A percentile compares a stretch with the other conserved stretches of the same genome.
These are phyloP conservation scores for Curvularia eragrostidis DNA, from an alignment of 2,329 filamentous ascomycete genomes.

Conservation along the genomic window DNA sequence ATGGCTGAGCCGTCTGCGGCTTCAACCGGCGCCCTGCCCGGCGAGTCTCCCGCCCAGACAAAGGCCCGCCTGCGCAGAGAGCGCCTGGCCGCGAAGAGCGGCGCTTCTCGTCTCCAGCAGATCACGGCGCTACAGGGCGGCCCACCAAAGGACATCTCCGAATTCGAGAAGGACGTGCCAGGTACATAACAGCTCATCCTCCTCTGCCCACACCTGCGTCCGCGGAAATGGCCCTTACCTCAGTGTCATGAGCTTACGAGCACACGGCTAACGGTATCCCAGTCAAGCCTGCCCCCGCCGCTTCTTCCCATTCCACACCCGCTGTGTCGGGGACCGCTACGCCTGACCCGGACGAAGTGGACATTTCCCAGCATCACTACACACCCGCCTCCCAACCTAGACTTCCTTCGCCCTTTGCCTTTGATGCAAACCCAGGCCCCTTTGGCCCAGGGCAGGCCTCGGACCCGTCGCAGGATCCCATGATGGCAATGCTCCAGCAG, in stretches of 20 bases:
- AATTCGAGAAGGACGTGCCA: constrained; percentile 44
- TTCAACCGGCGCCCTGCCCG: constrained; percentile 23
- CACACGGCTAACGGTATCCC: constrained; percentile 31
- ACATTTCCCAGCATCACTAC: constrained; percentile 79
- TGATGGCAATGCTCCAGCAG: constrained; percentile 78
- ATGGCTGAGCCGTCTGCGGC: constrained; percentile 39
- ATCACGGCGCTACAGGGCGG: constrained; percentile 74
- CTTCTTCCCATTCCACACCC: constrained; percentile 22
- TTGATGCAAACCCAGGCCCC: constrained; percentile 32
- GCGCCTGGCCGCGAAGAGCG: constrained; percentile 78
- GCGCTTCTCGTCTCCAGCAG: constrained; percentile 72
- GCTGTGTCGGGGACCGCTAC: constrained; percentile 39
- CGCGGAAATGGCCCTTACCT: constrained; percentile 11
- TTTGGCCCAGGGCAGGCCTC: constrained; percentile 30
- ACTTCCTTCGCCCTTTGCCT: constrained; percentile 46
- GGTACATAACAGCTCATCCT: constrained; percentile 36
- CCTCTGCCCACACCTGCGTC: constrained; percentile 1
- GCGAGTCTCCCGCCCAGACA: constrained; percentile 53
- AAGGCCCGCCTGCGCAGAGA: constrained; percentile 80
- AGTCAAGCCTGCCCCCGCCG: constrained; percentile 34
- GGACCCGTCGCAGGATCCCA: constrained; percentile 52
- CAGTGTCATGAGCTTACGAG: not conserved
- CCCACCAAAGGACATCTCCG: constrained; percentile 43
- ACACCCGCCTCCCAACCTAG: constrained; percentile 58
- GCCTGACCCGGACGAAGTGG: constrained; percentile 73